Evolutionary conservation across 225 moss, liverwort and hornwort genomes (phyloP).

Genomic region (Ulota crispa): DNA sequence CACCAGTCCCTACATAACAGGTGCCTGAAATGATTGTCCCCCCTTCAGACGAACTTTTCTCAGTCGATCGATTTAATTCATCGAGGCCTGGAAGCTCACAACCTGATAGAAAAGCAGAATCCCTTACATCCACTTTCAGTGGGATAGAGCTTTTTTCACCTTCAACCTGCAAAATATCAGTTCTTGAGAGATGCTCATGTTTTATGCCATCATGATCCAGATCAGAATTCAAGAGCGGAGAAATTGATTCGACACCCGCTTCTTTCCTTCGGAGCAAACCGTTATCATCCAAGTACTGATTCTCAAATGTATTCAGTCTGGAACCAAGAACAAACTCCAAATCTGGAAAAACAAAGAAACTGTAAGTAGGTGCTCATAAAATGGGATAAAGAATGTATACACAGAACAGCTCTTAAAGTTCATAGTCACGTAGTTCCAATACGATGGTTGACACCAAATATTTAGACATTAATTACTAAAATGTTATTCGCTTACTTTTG

Average conservation of each 20-base stretch:
- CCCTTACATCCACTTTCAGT: constrained; percentile 6
- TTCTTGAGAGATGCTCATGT: background rate
- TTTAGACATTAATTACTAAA: background rate
- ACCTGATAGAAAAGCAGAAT: constrained; percentile 23
- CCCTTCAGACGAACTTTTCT: constrained; percentile 22
- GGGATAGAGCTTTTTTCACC: constrained; percentile 16
- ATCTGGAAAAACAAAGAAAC: constrained; percentile 28
- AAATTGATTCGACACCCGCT: constrained; percentile 16
- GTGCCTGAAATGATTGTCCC: constrained; percentile 22
- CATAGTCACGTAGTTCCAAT: background rate
- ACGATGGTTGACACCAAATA: background rate
- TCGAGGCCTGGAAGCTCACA: constrained; percentile 10
- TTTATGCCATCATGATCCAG: constrained; percentile 21
- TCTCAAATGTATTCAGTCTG: constrained; percentile 38
- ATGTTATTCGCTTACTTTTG: background rate
- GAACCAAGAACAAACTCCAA: constrained; percentile 37
- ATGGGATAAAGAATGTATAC: background rate
- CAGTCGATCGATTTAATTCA: constrained; percentile 28
- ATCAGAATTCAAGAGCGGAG: background rate
- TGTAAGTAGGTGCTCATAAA: background rate
- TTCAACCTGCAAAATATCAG: constrained; percentile 26
- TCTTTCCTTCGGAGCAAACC: constrained; percentile 16
- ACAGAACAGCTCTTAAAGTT: background rate
- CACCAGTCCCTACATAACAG: constrained; percentile 29
- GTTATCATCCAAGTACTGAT: constrained; percentile 32